Percentiles rank a stretch among this genome's conserved stretches.
Conservation (phyloP, 768 basidiomycete genomes). For the Psilocybe tampanensis region DNA sequence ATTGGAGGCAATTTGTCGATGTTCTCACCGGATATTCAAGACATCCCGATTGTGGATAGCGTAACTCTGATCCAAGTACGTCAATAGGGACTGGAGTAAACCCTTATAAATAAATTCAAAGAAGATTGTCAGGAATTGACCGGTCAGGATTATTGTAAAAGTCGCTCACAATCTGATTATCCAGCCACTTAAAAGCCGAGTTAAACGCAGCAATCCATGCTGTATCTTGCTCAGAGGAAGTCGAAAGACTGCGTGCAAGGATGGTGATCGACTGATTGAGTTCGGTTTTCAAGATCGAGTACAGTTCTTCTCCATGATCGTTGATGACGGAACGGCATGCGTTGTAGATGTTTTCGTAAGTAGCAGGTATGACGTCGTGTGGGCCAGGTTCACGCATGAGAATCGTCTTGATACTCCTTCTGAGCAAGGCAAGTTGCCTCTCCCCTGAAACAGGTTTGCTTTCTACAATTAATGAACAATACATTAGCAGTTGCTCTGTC, state of each 20-base stretch:
- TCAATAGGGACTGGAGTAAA: constrained; percentile 62
- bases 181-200: constrained; percentile 61
- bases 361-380: constrained; percentile 38
- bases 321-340: constrained; percentile 60
- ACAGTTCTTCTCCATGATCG: constrained; percentile 58
- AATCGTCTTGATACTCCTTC: constrained; percentile 40
- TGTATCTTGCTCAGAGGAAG: constrained; percentile 33
- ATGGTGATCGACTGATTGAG: constrained; percentile 55
- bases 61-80: constrained; percentile 74
- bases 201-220: constrained; percentile 66
- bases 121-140: too few species aligned
- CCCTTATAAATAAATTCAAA: too few species aligned
- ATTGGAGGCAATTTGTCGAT: background rate
- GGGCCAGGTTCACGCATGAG: constrained; percentile 35
- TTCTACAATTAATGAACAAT: constrained; percentile 2
- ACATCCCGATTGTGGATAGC: constrained; percentile 42
- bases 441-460: constrained; percentile 26
- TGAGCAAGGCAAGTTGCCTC: constrained; percentile 32
- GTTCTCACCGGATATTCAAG: constrained; percentile 46
- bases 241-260: constrained; percentile 41
- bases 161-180: constrained; percentile 60
- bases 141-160: too few species aligned
- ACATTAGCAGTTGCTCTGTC: background rate
- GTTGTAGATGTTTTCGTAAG: constrained; percentile 58
- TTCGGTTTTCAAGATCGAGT: constrained; percentile 58